Base-by-base conservation (phyloP, 176 grass and related monocot species). In the Oryza officinalis region DNA sequence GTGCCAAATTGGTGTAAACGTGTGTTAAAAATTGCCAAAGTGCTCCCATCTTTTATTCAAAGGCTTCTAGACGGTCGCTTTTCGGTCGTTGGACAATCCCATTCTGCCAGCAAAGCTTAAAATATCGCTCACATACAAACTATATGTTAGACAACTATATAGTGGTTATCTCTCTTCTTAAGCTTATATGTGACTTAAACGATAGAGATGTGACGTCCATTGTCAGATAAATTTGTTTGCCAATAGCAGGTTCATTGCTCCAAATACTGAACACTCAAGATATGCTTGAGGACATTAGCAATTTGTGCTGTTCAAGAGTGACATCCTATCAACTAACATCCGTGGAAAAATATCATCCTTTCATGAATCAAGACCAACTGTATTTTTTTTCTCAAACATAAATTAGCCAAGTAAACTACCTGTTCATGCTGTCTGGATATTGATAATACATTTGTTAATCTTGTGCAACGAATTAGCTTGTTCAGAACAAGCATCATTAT, bases 41-140 rank as follows among this genome's bases (percentile, higher is more conserved):
- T 45, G 27, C 13, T 82, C 17, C 66, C 46, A 46, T 79, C 27
- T 78, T 86, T 84, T 46, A 77, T 71, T 28, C 32, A 86, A 86
- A 80, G 77, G 78, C 49, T 88, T 87, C 86, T 91, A 88, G 78
- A 92, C 70, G 67, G 20, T 68, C 49, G 43, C 67, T 82, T 91
- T 88, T 31, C 0, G 65, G 71, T 88, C 37, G 85, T 66, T 88
- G 64, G 73, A 3, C 61, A 67, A 79, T 86, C 75, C 83, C 69
- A 72, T 83, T 79, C 86, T 74, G 63, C n/a, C 26, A 54, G 41
- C 26, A 82, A 86, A 77, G 70, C 11, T 69, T 27, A 72, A 49
- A 64, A 22, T 60, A 61, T 74, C 8, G 37, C 0, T 59, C 59
- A 46, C 43, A 38, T 60, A 82, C 72, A 47, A 64, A n/a, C 45